A percentile compares a stretch with the other conserved stretches of the same genome.
phyloP scores from a whole-genome alignment of 73 alveolate genomes.

The Blepharisma stoltei region DNA sequence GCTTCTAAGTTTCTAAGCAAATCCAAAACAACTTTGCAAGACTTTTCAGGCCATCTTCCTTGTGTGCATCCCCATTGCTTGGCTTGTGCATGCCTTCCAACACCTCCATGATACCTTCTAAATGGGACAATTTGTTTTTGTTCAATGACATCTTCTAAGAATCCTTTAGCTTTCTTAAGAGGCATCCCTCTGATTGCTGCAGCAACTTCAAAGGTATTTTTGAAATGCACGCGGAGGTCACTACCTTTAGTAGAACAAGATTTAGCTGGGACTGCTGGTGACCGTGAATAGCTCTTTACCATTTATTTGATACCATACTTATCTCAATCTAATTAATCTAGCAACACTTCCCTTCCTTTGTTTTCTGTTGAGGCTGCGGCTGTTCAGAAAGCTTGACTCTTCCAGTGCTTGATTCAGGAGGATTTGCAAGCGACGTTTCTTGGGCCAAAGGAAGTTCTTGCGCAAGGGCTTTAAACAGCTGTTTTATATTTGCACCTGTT shows the following conservation, averaged over 20 bases:
- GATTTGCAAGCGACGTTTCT: too few species aligned
- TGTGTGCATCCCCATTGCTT: constrained; percentile 70
- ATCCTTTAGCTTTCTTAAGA: constrained; percentile 80
- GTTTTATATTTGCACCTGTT: constrained; percentile 57
- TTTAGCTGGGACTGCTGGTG: constrained; percentile 74
- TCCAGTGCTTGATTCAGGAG: too few species aligned
- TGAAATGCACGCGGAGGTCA: constrained; percentile 91
- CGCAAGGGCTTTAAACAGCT: constrained; percentile 46
- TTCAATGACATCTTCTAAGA: constrained; percentile 88
- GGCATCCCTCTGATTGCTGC: constrained; percentile 90
- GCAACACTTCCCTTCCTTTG: too few species aligned
- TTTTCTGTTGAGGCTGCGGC: too few species aligned
- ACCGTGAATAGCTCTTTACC: constrained; percentile 77
- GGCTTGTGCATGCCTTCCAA: constrained; percentile 93
- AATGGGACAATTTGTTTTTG: constrained; percentile 89
- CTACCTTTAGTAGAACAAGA: constrained; percentile 82
- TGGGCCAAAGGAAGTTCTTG: neutral
- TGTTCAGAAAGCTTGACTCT: too few species aligned
- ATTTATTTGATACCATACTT: constrained; percentile 33
- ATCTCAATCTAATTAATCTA: too few species aligned
- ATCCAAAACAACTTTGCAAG: constrained; percentile 74
- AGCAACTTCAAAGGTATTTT: constrained; percentile 92
- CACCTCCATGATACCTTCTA: constrained; percentile 81
- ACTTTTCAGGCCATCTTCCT: constrained; percentile 96
- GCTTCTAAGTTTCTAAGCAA: constrained; percentile 82